These are phyloP conservation scores for Wickerhamiella sergipiensis DNA, from an alignment of 805 yeast species.

Conservation along the genomic window DNA sequence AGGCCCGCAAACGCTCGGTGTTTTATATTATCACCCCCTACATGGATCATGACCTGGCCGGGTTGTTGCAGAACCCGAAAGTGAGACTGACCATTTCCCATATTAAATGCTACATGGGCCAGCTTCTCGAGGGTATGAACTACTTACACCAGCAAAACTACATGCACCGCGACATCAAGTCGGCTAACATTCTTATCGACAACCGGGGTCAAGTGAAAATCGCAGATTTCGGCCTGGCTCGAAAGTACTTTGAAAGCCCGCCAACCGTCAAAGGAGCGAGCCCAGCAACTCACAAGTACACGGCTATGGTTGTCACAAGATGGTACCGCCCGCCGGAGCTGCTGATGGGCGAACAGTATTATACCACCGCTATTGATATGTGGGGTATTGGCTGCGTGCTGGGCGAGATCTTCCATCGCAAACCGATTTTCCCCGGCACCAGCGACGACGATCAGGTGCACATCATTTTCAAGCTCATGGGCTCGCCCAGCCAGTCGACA, in stretches of 20 bases:
- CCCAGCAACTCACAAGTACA: conserved; percentile 30
- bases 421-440: conserved; percentile 74
- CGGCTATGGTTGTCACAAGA: conserved; percentile 78
- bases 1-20: conserved; percentile 21
- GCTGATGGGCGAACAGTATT: conserved; percentile 67
- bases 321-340: conserved; percentile 98
- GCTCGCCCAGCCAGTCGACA: conserved; percentile 50
- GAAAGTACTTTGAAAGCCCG: conserved; percentile 48
- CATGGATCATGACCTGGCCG: conserved; percentile 85
- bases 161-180: conserved; percentile 85
- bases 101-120: conserved; percentile 71
- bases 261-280: conserved; percentile 40
- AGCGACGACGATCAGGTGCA: conserved; percentile 83
- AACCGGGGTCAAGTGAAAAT: conserved; percentile 65
- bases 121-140: conserved; percentile 65
- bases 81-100: conserved; percentile 48
- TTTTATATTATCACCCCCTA: conserved; percentile 87
- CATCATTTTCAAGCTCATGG: conserved; percentile 65
- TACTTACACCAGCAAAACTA: conserved; percentile 54
- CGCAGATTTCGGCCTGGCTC: conserved; percentile 93
- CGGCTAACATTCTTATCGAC: conserved; percentile 84
- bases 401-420: conserved; percentile 72
- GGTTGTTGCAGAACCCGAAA: conserved; percentile 68
- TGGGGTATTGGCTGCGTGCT: conserved; percentile 98
- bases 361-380: conserved; percentile 90